These are phyloP conservation scores for Didymella segeticola DNA, from an alignment of 2,329 filamentous ascomycete genomes.

Conservation along the genomic window DNA sequence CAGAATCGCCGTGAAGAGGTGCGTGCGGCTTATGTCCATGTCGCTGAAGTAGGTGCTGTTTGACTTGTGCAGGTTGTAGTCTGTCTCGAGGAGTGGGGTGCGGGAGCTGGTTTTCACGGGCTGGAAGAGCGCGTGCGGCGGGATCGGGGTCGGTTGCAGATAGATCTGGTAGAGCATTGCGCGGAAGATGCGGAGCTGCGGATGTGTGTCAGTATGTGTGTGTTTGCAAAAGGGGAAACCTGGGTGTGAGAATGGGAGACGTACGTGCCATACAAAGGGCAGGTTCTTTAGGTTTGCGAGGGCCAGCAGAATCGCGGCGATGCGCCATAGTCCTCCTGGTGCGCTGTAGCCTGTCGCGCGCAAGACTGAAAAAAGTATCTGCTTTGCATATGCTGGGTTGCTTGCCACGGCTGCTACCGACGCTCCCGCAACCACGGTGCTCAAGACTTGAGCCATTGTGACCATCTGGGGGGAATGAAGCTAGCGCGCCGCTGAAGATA, in stretches of 20 bases:
- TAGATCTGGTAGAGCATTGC: slow-evolving; percentile 57
- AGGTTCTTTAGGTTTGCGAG: slow-evolving; percentile 74
- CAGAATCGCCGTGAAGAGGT: slow-evolving; percentile 69
- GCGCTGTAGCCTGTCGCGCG: slow-evolving; percentile 34
- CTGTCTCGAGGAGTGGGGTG: slow-evolving; percentile 76
- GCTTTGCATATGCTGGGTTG: slow-evolving; percentile 10
- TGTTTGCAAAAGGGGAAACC: neutral
- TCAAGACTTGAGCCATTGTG: slow-evolving; percentile 28
- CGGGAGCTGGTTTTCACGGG: slow-evolving; percentile 71
- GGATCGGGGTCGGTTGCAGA: slow-evolving; percentile 51
- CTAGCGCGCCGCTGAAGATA: neutral
- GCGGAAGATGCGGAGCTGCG: slow-evolving; percentile 54
- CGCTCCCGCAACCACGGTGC: slow-evolving; percentile 30
- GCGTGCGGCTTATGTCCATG: slow-evolving; percentile 81
- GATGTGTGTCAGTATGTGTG: neutral
- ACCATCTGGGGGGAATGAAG: slow-evolving; percentile 1
- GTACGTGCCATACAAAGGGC: slow-evolving; percentile 77
- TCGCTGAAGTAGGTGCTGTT: slow-evolving; percentile 88
- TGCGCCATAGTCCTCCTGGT: slow-evolving; percentile 45
- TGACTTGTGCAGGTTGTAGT: slow-evolving; percentile 85
- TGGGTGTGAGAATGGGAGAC: slow-evolving; percentile 35
- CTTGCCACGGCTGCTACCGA: slow-evolving; percentile 15
- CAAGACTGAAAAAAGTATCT: slow-evolving; percentile 1
- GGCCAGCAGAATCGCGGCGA: slow-evolving; percentile 43
- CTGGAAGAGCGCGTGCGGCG: slow-evolving; percentile 72